Conservation (phyloP, 2,329 filamentous ascomycete species). For the Monosporascus sp. region DNA sequence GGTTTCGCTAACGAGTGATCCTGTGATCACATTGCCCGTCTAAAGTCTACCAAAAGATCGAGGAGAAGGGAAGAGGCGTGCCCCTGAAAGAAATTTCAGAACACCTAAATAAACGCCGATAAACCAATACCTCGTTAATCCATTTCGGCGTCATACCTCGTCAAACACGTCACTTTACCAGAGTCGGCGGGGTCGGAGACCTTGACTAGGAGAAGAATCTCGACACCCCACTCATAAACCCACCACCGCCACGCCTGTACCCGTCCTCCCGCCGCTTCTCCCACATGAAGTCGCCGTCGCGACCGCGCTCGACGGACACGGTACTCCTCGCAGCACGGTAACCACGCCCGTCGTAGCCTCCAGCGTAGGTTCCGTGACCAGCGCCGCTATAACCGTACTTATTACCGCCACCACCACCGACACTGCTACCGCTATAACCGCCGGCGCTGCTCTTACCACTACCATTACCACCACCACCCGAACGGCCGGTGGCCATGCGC, state of each 20-base stretch:
- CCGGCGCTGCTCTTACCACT: constrained; percentile 12
- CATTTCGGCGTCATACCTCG: background rate
- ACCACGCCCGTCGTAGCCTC: constrained; percentile 15
- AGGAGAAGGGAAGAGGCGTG: too few relatives aligned
- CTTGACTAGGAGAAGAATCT: constrained; percentile 36
- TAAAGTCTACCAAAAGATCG: too few relatives aligned
- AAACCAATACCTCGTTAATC: background rate
- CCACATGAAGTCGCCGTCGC: constrained; percentile 30
- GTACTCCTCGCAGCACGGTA: constrained; percentile 10
- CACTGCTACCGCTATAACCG: background rate
- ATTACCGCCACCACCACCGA: background rate
- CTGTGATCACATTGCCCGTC: too few relatives aligned
- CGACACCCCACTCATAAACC: constrained; percentile 32
- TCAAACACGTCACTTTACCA: too few relatives aligned
- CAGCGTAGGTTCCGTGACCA: background rate
- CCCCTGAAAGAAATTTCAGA: too few relatives aligned
- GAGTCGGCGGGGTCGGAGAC: too few relatives aligned
- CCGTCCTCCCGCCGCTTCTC: constrained; percentile 32
- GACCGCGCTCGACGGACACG: constrained; percentile 30
- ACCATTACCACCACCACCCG: constrained; percentile 17
- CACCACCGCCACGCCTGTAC: constrained; percentile 26
- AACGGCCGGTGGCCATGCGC: constrained; percentile 41
- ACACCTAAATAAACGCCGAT: background rate
- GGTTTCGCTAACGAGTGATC: too few relatives aligned
- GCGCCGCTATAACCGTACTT: background rate